Base-by-base conservation (phyloP, 2,329 filamentous ascomycete genomes). In the Aspergillus aculeatus region DNA sequence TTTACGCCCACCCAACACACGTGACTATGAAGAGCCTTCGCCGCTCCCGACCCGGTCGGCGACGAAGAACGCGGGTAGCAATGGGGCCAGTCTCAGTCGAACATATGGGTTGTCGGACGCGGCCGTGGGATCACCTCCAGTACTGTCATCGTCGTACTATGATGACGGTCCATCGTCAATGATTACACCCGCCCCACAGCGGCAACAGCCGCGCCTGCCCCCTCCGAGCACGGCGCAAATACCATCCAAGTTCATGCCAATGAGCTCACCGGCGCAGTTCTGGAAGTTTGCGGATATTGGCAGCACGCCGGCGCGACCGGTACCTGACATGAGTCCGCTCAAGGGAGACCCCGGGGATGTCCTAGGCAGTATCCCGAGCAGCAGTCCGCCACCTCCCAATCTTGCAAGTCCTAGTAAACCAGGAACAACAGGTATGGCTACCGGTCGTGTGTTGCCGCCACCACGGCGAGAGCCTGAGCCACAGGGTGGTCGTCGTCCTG, bases 201-300 rank as follows among this genome's bases (percentile, higher is more conserved):
- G 79, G 21, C 78, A 82, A 53, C 80, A 81, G 56, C 79, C 79
- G 5, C 76, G 76, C 9, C 72, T 81, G 5, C 79, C 78, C 12
- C 79, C 80, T 7, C 80, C 80, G 0, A 81, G 78, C 64, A 82
- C 80, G 2, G 77, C 78, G 3, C 79, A 80, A 57, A 75, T 80
- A 16, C 80, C 80, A 1, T 81, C 78, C 21, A 81, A 80, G 63
- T 81, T 81, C 66, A 81, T 82, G 79, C 78, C 79, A 4, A 78
- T 81, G 72, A 81, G 79, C 60, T 81, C 78, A 4, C 80, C 80
- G 1, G 80, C 80, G 4, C 78, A 81, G 48, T 82, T 81, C 66
- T 82, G 80, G 80, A 81, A 80, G 57, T 78, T 79, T 47, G 77
- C 76, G 21, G 76, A 78, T 59, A 78, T 81, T 56, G 77, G 77